Percentiles rank a stretch among this genome's conserved stretches.
Evolutionary conservation across 352 stramenopile genomes (phyloP).

Genomic region (Pythium monospermum): DNA sequence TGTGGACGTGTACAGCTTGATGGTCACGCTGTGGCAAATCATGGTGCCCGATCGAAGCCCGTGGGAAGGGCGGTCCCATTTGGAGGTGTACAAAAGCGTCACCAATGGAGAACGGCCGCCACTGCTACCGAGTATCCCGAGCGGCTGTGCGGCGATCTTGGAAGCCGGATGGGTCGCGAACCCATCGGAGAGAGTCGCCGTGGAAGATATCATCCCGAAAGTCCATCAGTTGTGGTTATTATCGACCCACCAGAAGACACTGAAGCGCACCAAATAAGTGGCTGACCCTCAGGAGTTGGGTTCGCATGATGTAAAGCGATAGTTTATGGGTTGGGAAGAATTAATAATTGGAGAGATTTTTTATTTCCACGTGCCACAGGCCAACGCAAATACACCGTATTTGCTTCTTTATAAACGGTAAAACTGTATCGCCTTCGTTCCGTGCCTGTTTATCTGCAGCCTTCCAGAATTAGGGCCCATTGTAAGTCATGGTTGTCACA

Average conservation of each 20-base stretch:
- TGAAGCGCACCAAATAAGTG: slow-evolving; percentile 58
- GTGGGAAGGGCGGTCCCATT: slow-evolving; percentile 66
- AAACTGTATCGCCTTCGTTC: too few species aligned
- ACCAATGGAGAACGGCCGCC: slow-evolving; percentile 67
- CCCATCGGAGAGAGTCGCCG: slow-evolving; percentile 60
- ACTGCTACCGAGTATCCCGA: slow-evolving; percentile 61
- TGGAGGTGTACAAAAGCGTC: slow-evolving; percentile 78
- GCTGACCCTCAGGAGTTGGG: too few species aligned
- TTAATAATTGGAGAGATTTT: too few species aligned
- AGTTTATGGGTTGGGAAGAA: too few species aligned
- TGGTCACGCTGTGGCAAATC: slow-evolving; percentile 87
- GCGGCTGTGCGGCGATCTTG: slow-evolving; percentile 67
- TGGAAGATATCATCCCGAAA: slow-evolving; percentile 70
- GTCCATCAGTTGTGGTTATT: slow-evolving; percentile 76
- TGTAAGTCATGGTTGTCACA: too few species aligned
- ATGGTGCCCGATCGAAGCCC: slow-evolving; percentile 72
- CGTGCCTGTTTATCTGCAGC: too few species aligned
- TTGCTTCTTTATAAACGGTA: too few species aligned
- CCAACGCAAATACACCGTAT: too few species aligned
- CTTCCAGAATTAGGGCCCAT: too few species aligned
- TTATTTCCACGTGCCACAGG: too few species aligned
- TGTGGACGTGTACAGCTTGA: slow-evolving; percentile 81
- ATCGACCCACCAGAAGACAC: slow-evolving; percentile 66
- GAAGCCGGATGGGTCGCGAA: slow-evolving; percentile 67
- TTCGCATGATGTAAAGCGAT: too few species aligned